These are phyloP conservation scores for Diplosphaera chodatii DNA, from an alignment of 139 green algal species.

Conservation along the genomic window DNA sequence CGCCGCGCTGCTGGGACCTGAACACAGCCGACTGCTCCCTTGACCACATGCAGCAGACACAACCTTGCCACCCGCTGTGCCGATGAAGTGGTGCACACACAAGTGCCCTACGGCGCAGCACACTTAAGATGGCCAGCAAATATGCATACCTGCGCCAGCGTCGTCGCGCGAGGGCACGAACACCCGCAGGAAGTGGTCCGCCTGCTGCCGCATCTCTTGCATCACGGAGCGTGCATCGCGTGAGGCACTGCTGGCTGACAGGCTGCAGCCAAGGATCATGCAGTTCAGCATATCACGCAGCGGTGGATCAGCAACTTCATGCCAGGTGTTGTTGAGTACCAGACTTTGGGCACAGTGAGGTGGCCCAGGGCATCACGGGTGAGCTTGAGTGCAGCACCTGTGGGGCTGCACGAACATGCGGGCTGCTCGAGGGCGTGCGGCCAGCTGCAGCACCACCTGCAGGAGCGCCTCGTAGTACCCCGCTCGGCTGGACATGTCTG, in stretches of 20 bases:
- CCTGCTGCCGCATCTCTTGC: slow-evolving; percentile 6
- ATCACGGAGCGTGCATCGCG: background rate
- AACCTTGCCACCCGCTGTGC: too few species aligned
- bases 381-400: background rate
- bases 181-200: slow-evolving; percentile 20
- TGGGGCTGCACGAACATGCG: slow-evolving; percentile 16
- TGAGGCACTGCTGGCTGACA: background rate
- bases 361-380: too few species aligned
- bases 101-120: too few species aligned
- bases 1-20: too few species aligned
- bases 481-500: slow-evolving; percentile 5
- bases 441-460: slow-evolving; percentile 27
- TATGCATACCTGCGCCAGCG: background rate
- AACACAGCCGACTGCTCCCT: too few species aligned
- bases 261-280: background rate
- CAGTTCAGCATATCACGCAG: background rate
- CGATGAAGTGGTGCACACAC: too few species aligned
- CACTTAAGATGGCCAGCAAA: too few species aligned
- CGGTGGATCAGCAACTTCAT: too few species aligned
- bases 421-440: slow-evolving; percentile 11
- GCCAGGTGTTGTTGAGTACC: too few species aligned
- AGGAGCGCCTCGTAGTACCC: slow-evolving; percentile 48
- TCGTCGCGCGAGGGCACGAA: background rate
- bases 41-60: too few species aligned
- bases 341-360: too few species aligned